Conservation (phyloP, 768 basidiomycete genomes). For the Suillus placidus region DNA sequence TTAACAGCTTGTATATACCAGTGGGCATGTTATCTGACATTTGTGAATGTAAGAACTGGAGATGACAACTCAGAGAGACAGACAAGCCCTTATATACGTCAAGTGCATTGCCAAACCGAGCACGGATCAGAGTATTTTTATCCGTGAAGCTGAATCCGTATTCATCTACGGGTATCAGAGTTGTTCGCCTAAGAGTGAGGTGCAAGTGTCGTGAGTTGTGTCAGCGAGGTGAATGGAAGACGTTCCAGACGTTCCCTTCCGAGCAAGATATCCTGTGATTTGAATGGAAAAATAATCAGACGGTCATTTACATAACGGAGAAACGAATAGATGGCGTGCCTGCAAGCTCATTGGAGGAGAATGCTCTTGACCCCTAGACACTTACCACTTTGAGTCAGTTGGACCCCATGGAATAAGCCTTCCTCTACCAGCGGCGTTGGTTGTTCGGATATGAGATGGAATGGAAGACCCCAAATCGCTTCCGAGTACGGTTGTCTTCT, state of each 20-base stretch:
- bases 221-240: not conserved
- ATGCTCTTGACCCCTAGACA: not conserved
- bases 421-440: not conserved
- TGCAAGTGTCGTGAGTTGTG: not conserved
- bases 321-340: not conserved
- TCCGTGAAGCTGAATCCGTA: not conserved
- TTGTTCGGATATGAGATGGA: not conserved
- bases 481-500: not conserved
- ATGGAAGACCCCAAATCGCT: not conserved
- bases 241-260: not conserved
- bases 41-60: not conserved
- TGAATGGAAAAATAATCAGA: not conserved
- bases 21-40: not conserved
- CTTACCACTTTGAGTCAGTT: not conserved
- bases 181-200: not conserved
- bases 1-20: not conserved
- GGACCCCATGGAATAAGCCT: not conserved
- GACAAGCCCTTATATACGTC: not conserved
- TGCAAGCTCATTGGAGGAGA: not conserved
- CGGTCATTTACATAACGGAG: not conserved
- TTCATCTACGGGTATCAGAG: not conserved
- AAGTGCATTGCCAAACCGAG: not conserved
- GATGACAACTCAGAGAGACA: not conserved
- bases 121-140: not conserved
- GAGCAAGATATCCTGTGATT: not conserved